Evolutionary conservation across 2,329 filamentous ascomycete species (phyloP).

Genomic region (Phialemoniopsis sp.): DNA sequence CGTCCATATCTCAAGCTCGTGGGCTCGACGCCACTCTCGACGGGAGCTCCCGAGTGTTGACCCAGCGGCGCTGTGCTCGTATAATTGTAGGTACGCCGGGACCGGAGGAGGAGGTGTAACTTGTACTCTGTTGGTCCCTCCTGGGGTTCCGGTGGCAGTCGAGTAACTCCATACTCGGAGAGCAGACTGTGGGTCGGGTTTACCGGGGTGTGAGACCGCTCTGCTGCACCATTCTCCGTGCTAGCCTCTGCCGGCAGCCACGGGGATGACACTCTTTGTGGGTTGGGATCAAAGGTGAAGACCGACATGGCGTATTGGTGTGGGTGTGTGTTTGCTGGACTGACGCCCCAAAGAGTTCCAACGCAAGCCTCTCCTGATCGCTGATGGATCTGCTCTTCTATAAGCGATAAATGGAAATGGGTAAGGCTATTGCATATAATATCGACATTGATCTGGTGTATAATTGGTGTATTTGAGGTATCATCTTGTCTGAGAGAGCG

Average conservation of each 20-base stretch:
- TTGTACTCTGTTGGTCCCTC: constrained; percentile 97
- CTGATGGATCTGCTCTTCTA: too few relatives aligned
- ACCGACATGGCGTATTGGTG: constrained; percentile 73
- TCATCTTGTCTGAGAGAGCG: constrained; percentile 26
- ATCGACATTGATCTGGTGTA: constrained; percentile 12
- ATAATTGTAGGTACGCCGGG: constrained; percentile 67
- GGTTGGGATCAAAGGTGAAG: constrained; percentile 90
- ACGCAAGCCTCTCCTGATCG: too few relatives aligned
- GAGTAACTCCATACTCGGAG: constrained; percentile 64
- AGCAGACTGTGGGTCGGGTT: constrained; percentile 32
- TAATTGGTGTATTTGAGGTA: constrained; percentile 27
- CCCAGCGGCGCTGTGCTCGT: constrained; percentile 57
- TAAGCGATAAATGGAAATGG: neutral
- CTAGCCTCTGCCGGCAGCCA: constrained; percentile 65
- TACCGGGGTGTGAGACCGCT: constrained; percentile 14
- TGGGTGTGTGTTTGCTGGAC: neutral
- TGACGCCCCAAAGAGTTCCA: too few relatives aligned
- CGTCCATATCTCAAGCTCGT: constrained; percentile 17
- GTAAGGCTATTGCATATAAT: constrained; percentile 17
- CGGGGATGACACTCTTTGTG: constrained; percentile 82
- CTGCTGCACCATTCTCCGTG: constrained; percentile 26
- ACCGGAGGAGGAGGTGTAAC: constrained; percentile 79
- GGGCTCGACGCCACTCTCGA: constrained; percentile 13
- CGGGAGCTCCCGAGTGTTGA: constrained; percentile 21
- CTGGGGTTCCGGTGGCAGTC: constrained; percentile 85